Evolutionary conservation across 306 rosid species (phyloP), one percentile per base, ranked within the genome.

Genomic region (Dryas drummondii): DNA sequence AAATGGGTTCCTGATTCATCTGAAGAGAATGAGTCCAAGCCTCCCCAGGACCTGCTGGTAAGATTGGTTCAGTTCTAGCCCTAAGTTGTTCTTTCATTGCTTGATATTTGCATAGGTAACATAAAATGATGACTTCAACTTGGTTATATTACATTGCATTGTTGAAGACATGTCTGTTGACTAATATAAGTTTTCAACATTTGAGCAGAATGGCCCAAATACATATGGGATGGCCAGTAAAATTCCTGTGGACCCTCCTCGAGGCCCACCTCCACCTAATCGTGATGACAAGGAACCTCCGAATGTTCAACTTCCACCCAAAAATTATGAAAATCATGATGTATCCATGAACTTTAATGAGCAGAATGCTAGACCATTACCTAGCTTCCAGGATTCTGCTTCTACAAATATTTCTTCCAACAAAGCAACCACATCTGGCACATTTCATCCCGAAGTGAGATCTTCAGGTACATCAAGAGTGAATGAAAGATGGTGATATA

Each of bases 1-100:
- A 89, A 90, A 80, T 96, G 99, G 99, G 93, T 92, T 66, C 91
- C 92, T 59, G 86, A 88, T 72, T 74, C 92, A 12, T 85, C 85
- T 79, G 91, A 76, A 68, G 98, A 87, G 74, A 81, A 51, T 57
- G 91, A 85, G 81, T 53, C 55, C n/a, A 86, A 84, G 58, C 80
- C 80, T 66, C 77, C 87, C 12, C 90, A 93, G 48, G 98, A 87
- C 74, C 77, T 87, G 73, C 82, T 83, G 92, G 99, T 96, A 88
- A 76, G 85, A 46, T 73, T 75, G 52, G 49, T 59, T 72, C 41
- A 51, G 45, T 69, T 32, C 42, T 60, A 63, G 41, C 66, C 26
- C 46, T 53, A 75, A 14, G 49, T 70, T 7, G 52, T 81, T 55
- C 27, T 44, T 76, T 70, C 12, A 26, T 57, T 81, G 27, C 70